A percentile compares a stretch with the other conserved stretches of the same genome.
Conservation (phyloP, 495 filamentous ascomycete genomes). For the Penicillium coffeae region DNA sequence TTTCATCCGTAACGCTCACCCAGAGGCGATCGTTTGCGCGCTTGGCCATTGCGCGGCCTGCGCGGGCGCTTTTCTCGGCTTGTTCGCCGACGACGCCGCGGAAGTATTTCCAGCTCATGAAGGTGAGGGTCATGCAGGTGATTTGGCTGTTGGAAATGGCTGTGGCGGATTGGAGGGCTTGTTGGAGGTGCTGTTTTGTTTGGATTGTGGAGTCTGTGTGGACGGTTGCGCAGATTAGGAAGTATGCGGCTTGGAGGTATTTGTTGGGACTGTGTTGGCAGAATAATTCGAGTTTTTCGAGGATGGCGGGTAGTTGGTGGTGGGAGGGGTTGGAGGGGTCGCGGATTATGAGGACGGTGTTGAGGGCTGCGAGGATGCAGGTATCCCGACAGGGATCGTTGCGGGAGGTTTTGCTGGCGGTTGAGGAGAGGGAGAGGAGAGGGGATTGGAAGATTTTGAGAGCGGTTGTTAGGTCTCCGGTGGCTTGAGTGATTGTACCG, state of each 20-base stretch:
- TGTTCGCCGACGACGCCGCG: constrained; percentile 81
- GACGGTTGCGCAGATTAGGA: constrained; percentile 69
- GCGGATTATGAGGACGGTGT: constrained; percentile 78
- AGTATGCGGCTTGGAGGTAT: constrained; percentile 72
- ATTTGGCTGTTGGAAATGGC: constrained; percentile 63
- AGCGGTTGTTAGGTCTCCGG: constrained; percentile 64
- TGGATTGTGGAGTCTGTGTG: constrained; percentile 59
- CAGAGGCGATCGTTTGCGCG: constrained; percentile 75
- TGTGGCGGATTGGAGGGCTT: constrained; percentile 56
- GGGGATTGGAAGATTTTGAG: constrained; percentile 60
- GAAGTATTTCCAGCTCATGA: constrained; percentile 86
- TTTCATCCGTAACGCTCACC: constrained; percentile 77
- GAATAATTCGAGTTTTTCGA: constrained; percentile 63
- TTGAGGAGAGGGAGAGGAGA: constrained; percentile 50
- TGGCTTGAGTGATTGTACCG: constrained; percentile 75
- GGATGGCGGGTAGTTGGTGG: constrained; percentile 41
- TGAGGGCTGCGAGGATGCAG: constrained; percentile 73
- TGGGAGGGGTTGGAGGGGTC: constrained; percentile 52
- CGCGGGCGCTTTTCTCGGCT: constrained; percentile 80
- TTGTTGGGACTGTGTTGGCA: constrained; percentile 65
- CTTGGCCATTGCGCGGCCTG: constrained; percentile 68
- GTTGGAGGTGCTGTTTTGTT: constrained; percentile 73
- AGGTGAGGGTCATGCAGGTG: constrained; percentile 72
- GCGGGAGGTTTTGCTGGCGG: constrained; percentile 35
- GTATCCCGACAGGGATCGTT: constrained; percentile 65